phyloP scores from a whole-genome alignment of 306 rosid genomes.

The Trifolium dubium region DNA sequence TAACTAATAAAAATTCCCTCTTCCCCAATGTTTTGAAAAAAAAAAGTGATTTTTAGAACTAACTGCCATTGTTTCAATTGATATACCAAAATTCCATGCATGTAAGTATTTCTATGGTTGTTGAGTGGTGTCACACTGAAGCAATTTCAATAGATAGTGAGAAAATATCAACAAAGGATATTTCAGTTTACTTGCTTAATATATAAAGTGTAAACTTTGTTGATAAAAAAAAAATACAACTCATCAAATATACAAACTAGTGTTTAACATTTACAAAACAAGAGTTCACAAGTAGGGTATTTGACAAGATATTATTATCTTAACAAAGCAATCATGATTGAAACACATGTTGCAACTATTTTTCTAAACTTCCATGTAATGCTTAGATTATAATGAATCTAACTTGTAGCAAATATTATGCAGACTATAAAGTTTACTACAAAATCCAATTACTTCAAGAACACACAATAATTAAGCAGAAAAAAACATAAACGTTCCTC shows the following conservation, averaged over 20 bases:
- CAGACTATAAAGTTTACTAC: not conserved
- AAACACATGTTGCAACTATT: no score
- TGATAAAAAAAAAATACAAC: not conserved
- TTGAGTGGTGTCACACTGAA: no score
- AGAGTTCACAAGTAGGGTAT: not conserved
- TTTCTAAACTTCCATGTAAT: not conserved
- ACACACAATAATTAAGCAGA: not conserved
- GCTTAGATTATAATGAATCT: not conserved
- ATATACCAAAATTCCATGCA: no score
- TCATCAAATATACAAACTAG: conserved; percentile 13
- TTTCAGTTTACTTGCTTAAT: conserved; percentile 1
- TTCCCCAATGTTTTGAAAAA: no score
- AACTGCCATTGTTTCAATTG: no score
- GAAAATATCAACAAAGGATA: conserved; percentile 22
- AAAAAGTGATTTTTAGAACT: no score
- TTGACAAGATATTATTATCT: conserved; percentile 10
- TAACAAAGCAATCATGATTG: not conserved
- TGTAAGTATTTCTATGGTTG: no score
- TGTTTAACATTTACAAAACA: conserved; percentile 4
- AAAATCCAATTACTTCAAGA: not conserved
- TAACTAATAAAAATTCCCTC: no score
- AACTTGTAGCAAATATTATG: conserved; percentile 22
- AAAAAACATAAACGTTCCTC: not conserved
- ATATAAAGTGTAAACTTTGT: conserved; percentile 2
- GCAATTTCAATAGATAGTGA: not conserved